Conservation (phyloP, 192 early-diverging fungal species). For the Endogone sp. region DNA sequence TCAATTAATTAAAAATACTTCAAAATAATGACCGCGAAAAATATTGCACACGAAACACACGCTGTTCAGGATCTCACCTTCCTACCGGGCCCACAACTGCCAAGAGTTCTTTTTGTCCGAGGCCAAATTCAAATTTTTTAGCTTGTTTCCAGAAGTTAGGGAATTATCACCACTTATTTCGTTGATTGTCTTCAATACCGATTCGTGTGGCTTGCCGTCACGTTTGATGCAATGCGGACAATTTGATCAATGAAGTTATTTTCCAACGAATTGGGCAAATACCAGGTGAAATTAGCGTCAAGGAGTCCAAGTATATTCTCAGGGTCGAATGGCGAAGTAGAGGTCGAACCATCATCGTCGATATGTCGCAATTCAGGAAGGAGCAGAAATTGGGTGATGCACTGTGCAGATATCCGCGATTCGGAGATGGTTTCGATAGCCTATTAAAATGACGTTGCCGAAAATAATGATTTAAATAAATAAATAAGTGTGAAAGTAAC, state of each 20-base stretch:
- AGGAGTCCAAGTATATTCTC: slow-evolving; percentile 23
- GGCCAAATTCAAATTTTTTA: slow-evolving; percentile 15
- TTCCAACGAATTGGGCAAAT: slow-evolving; percentile 9
- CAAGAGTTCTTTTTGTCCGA: slow-evolving; percentile 27
- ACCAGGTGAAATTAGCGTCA: slow-evolving; percentile 31
- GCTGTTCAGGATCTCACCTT: slow-evolving; percentile 9
- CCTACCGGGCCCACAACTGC: slow-evolving; percentile 42
- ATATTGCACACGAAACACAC: too few relatives aligned
- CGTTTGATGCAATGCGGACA: not conserved
- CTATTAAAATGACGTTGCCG: too few relatives aligned
- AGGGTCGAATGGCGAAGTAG: not conserved
- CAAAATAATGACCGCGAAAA: too few relatives aligned
- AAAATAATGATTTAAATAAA: too few relatives aligned
- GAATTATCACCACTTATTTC: slow-evolving; percentile 2
- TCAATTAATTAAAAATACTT: too few relatives aligned
- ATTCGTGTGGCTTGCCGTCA: not conserved
- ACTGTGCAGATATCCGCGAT: slow-evolving; percentile 23
- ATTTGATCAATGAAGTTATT: too few relatives aligned
- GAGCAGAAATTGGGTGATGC: slow-evolving; percentile 36
- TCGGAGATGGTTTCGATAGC: slow-evolving; percentile 36
- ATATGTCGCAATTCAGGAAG: slow-evolving; percentile 28
- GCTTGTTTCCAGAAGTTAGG: slow-evolving; percentile 21
- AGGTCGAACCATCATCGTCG: slow-evolving; percentile 23
- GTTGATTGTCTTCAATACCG: not conserved
- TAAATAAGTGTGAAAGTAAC: too few relatives aligned